phyloP scores from a whole-genome alignment of 495 filamentous ascomycete species.

The Trichoderma parareesei region DNA sequence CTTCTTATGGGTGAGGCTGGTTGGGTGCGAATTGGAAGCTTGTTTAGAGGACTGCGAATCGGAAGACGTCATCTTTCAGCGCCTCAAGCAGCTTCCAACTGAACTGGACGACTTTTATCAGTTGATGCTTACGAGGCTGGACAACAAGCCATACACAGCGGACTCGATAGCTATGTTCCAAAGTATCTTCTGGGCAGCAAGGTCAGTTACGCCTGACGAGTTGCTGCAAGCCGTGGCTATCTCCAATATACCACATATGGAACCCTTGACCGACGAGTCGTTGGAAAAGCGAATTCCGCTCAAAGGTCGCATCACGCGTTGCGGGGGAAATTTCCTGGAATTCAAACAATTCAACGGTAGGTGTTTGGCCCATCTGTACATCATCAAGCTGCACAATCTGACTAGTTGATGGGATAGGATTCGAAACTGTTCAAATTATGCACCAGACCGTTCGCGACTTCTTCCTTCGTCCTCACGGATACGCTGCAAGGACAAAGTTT shows the following conservation, averaged over 20 bases:
- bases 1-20: background rate
- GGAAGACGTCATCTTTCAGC: background rate
- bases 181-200: background rate
- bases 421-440: background rate
- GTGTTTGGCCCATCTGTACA: too few species aligned
- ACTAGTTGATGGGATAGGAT: background rate
- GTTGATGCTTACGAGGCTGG: background rate
- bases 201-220: background rate
- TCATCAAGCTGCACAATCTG: background rate
- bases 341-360: background rate
- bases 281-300: background rate
- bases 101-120: background rate
- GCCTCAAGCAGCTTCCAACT: background rate
- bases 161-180: background rate
- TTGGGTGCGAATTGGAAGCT: background rate
- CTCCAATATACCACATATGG: background rate
- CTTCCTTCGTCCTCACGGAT: background rate
- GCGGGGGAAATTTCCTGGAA: background rate
- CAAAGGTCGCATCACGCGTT: background rate
- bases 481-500: background rate
- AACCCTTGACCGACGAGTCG: background rate
- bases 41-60: background rate
- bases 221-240: background rate
- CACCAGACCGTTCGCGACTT: background rate
- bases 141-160: background rate